phyloP scores from a whole-genome alignment of 129 eudicot species.

The Artemisia tridentata region DNA sequence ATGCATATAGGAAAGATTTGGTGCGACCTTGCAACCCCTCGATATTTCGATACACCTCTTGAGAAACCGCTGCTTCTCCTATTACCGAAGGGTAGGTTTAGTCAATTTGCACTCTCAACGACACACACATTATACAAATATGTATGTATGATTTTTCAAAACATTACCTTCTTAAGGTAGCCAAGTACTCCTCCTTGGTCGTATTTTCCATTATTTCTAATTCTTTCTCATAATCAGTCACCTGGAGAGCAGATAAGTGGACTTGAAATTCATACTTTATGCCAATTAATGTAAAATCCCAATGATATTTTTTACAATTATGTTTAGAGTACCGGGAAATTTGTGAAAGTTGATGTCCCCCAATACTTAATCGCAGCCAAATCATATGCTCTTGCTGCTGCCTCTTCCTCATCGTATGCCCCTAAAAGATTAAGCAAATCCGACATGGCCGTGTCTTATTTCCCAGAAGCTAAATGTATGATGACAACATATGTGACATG shows the following conservation, averaged over 20 bases:
- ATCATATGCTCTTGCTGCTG: constrained; percentile 90
- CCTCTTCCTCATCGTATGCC: constrained; percentile 81
- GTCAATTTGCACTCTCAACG: not conserved
- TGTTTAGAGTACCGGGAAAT: constrained; percentile 55
- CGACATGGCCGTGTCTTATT: not conserved
- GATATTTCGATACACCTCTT: constrained; percentile 79
- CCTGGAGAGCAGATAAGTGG: constrained; percentile 27
- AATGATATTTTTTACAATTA: too few relatives aligned
- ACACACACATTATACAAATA: not conserved
- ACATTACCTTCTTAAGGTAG: constrained; percentile 70
- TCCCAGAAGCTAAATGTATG: not conserved
- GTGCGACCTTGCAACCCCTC: constrained; percentile 85
- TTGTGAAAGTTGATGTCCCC: constrained; percentile 76
- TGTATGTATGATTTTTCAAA: too few relatives aligned
- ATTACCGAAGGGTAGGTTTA: constrained; percentile 7
- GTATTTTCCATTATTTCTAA: constrained; percentile 65
- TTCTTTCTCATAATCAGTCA: constrained; percentile 63
- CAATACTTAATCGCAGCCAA: constrained; percentile 86
- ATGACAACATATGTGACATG: too few relatives aligned
- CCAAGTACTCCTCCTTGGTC: constrained; percentile 77
- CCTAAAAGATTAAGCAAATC: constrained; percentile 33
- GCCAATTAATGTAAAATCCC: too few relatives aligned
- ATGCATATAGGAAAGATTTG: not conserved
- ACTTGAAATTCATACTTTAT: too few relatives aligned
- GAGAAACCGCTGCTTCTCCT: constrained; percentile 92